Evolutionary conservation across 805 yeast genomes (phyloP).

Genomic region (Wickerhamomyces tratensis): DNA sequence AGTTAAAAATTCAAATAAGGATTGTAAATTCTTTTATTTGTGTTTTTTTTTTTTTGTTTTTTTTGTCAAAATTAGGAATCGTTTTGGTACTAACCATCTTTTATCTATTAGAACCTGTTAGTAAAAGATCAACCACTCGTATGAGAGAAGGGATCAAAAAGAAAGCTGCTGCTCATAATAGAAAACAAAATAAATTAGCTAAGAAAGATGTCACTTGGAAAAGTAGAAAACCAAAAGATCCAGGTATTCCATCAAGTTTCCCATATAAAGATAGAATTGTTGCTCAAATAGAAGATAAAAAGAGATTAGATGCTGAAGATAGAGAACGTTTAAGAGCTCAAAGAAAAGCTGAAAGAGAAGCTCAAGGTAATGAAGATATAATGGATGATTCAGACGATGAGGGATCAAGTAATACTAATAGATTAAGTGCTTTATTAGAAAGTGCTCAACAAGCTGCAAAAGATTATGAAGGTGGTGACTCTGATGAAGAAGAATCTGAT

Average conservation of each 20-base stretch:
- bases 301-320: constrained; percentile 45
- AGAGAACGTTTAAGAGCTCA: constrained; percentile 42
- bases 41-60: background rate
- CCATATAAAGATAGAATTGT: constrained; percentile 87
- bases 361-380: constrained; percentile 27
- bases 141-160: constrained; percentile 94
- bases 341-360: constrained; percentile 29
- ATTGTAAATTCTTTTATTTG: background rate
- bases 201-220: constrained; percentile 95
- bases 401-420: constrained; percentile 33
- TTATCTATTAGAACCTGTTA: constrained; percentile 31
- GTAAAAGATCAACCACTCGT: constrained; percentile 86
- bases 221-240: constrained; percentile 74
- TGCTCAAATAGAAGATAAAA: constrained; percentile 56
- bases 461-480: constrained; percentile 51
- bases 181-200: constrained; percentile 72
- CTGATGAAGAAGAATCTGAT: constrained; percentile 28
- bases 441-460: constrained; percentile 87
- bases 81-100: background rate
- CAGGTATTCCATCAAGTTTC: constrained; percentile 90
- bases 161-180: constrained; percentile 86
- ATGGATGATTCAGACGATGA: constrained; percentile 32
- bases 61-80: too few species aligned
- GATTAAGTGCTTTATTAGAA: constrained; percentile 76
- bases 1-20: background rate